These are phyloP conservation scores for Neurospora sp. DNA, from an alignment of 495 filamentous ascomycete genomes.

Conservation along the genomic window DNA sequence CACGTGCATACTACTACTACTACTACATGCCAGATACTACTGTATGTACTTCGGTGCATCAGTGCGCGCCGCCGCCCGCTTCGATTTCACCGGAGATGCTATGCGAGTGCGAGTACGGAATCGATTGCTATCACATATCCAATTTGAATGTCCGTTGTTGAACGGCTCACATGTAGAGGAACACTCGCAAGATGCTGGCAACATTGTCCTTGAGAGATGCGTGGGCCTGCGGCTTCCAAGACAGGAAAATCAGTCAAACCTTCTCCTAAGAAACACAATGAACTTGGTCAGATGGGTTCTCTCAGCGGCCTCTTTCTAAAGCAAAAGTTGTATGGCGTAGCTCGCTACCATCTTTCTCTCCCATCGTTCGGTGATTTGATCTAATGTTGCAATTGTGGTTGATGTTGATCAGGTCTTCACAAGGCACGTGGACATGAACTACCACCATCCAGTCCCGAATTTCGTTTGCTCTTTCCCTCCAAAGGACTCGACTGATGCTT, in stretches of 20 bases:
- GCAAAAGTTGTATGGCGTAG: neutral
- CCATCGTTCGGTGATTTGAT: neutral
- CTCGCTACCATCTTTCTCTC: neutral
- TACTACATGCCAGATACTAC: neutral
- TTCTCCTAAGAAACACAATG: neutral
- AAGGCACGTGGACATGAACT: too few relatives aligned
- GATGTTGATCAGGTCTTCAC: too few relatives aligned
- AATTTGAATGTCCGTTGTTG: neutral
- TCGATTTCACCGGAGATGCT: neutral
- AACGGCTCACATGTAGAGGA: neutral
- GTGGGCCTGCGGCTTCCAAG: neutral
- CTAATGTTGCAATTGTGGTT: neutral
- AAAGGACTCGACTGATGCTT: too few relatives aligned
- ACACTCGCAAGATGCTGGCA: neutral
- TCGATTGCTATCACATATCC: neutral
- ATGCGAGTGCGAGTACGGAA: neutral
- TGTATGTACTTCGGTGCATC: neutral
- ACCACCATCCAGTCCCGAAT: too few relatives aligned
- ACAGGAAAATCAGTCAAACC: neutral
- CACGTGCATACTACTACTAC: neutral
- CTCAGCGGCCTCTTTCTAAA: neutral
- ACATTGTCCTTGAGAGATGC: too few relatives aligned
- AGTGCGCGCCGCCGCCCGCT: neutral
- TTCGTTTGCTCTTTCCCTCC: too few relatives aligned
- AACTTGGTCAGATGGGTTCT: neutral